Percentiles rank a stretch among this genome's conserved stretches.
phyloP scores from a whole-genome alignment of 2,329 filamentous ascomycete species.

The Teratosphaeria zuluensis region DNA sequence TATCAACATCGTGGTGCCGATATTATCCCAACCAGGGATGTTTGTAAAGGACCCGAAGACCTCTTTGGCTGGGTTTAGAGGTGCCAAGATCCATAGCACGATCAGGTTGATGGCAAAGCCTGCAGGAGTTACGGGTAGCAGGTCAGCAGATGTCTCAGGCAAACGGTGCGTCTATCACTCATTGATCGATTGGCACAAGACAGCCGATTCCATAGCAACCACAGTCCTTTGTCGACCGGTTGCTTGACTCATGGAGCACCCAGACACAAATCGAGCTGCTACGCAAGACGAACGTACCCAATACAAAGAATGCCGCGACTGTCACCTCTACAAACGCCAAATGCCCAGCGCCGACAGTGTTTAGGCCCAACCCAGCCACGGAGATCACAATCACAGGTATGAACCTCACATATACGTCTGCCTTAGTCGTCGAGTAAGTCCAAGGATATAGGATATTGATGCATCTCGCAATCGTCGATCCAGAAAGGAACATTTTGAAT shows the following conservation, averaged over 20 bases:
- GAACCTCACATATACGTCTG: not conserved
- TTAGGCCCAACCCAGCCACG: constrained; percentile 26
- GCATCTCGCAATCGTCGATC: constrained; percentile 13
- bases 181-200: not conserved
- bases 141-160: not conserved
- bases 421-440: not conserved
- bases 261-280: not conserved
- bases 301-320: constrained; percentile 40
- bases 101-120: constrained; percentile 44
- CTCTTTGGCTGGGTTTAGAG: constrained; percentile 1
- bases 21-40: constrained; percentile 29
- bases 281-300: constrained; percentile 18
- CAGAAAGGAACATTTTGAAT: constrained; percentile 7
- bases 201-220: not conserved
- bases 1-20: not conserved
- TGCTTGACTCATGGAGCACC: not conserved
- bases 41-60: constrained; percentile 38
- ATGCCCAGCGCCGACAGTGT: constrained; percentile 32
- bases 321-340: constrained; percentile 40
- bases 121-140: not conserved
- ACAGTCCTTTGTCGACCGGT: not conserved
- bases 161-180: not conserved
- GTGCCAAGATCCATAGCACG: constrained; percentile 29
- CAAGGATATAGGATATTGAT: constrained; percentile 30
- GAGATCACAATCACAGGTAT: constrained; percentile 11